Evolutionary conservation across 371 early-diverging fungal species (phyloP).

Genomic region (Mucor irregularis): DNA sequence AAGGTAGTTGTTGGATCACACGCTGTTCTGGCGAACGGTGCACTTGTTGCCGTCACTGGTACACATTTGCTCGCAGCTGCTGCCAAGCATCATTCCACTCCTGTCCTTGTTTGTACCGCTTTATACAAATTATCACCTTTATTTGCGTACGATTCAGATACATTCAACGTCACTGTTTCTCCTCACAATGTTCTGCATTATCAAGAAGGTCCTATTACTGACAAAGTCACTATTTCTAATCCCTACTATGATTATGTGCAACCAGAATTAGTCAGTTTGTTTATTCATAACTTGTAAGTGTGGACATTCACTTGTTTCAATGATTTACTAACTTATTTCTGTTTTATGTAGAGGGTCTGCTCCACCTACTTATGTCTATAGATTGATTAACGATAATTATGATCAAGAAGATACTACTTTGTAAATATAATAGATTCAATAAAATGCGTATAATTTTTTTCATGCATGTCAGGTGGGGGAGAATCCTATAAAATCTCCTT

Average conservation of each 20-base stretch:
- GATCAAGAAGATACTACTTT: slow-evolving; percentile 49
- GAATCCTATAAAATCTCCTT: neutral
- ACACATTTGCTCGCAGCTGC: slow-evolving; percentile 85
- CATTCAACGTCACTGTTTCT: slow-evolving; percentile 72
- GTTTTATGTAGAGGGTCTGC: slow-evolving; percentile 37
- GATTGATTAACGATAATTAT: slow-evolving; percentile 78
- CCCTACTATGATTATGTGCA: slow-evolving; percentile 91
- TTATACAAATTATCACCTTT: slow-evolving; percentile 84
- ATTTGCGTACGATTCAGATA: slow-evolving; percentile 86
- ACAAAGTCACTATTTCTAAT: slow-evolving; percentile 77
- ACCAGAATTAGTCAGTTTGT: slow-evolving; percentile 85
- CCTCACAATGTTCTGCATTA: slow-evolving; percentile 83
- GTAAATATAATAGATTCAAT: neutral
- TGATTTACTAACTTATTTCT: neutral
- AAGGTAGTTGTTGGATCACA: slow-evolving; percentile 95
- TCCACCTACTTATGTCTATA: slow-evolving; percentile 54
- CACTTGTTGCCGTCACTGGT: slow-evolving; percentile 83
- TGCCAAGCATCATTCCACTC: slow-evolving; percentile 89
- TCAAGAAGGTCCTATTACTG: slow-evolving; percentile 79
- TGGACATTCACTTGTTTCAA: neutral
- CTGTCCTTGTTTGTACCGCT: slow-evolving; percentile 85
- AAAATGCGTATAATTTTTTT: neutral
- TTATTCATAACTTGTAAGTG: slow-evolving; percentile 88
- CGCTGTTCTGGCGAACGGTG: slow-evolving; percentile 94
- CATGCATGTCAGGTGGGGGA: neutral